A percentile compares a stretch with the other conserved stretches of the same genome.
Evolutionary conservation across 106 monocot species (phyloP).

Genomic region (Acorus gramineus): DNA sequence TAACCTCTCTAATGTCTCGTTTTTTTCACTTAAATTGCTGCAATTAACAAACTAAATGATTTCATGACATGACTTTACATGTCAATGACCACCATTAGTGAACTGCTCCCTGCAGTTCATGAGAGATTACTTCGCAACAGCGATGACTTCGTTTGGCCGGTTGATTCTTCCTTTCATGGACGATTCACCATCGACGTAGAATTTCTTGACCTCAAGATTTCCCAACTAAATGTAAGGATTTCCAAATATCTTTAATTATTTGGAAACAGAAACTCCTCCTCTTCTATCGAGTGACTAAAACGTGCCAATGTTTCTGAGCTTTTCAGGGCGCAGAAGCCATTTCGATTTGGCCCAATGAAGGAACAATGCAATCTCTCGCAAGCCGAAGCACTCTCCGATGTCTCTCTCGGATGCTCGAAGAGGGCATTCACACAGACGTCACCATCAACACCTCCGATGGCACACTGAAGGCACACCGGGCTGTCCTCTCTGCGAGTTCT

Average conservation of each 20-base stretch:
- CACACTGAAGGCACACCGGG: slow-evolving; percentile 66
- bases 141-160: slow-evolving; percentile 73
- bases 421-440: slow-evolving; percentile 67
- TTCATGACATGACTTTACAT: background rate
- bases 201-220: slow-evolving; percentile 83
- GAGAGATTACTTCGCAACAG: slow-evolving; percentile 62
- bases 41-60: too few relatives aligned
- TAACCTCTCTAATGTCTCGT: too few relatives aligned
- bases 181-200: slow-evolving; percentile 76
- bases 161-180: slow-evolving; percentile 60
- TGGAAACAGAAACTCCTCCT: too few relatives aligned
- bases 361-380: slow-evolving; percentile 29
- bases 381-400: slow-evolving; percentile 36
- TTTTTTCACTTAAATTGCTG: too few relatives aligned
- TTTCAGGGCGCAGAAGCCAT: slow-evolving; percentile 47
- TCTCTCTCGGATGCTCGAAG: slow-evolving; percentile 79
- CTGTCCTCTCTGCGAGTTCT: slow-evolving; percentile 63
- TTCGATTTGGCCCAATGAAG: slow-evolving; percentile 59
- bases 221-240: slow-evolving; percentile 44
- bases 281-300: too few relatives aligned
- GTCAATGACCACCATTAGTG: background rate
- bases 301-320: background rate
- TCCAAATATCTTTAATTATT: background rate
- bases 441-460: slow-evolving; percentile 54
- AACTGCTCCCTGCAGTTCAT: slow-evolving; percentile 35